A percentile compares a stretch with the other conserved stretches of the same genome.
Evolutionary conservation across 805 yeast genomes (phyloP).

Genomic region (Metschnikowia aberdeeniae): DNA sequence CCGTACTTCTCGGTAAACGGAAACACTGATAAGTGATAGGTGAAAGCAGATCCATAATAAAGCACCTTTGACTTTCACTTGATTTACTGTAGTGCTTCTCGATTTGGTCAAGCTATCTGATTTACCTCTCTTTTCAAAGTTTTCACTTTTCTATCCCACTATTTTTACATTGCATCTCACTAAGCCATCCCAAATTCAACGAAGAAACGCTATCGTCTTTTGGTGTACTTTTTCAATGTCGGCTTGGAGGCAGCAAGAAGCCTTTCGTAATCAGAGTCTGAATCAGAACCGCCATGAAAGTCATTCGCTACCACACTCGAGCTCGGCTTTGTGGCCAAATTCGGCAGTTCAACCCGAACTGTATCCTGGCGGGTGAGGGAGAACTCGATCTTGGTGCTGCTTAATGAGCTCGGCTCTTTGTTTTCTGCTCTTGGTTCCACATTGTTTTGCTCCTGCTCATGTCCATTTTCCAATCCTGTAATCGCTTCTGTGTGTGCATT

Average conservation of each 20-base stretch:
- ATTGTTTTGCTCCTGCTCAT: not conserved
- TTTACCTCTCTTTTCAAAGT: too few relatives aligned
- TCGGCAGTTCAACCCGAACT: not conserved
- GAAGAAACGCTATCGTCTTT: slow-evolving; percentile 1
- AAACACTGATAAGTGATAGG: too few relatives aligned
- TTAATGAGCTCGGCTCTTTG: not conserved
- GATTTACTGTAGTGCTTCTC: too few relatives aligned
- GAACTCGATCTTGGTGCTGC: not conserved
- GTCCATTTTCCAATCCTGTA: too few relatives aligned
- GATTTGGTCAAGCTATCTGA: too few relatives aligned
- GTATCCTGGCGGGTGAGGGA: slow-evolving; percentile 1
- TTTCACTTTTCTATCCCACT: too few relatives aligned
- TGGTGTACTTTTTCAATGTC: slow-evolving; percentile 11
- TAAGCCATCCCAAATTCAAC: too few relatives aligned
- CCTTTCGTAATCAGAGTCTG: slow-evolving; percentile 17
- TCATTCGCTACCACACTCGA: not conserved
- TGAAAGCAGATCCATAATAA: too few relatives aligned
- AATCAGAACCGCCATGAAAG: slow-evolving; percentile 9
- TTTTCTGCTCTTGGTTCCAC: not conserved
- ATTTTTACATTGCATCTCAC: too few relatives aligned
- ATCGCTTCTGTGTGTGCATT: too few relatives aligned
- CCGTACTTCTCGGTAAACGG: too few relatives aligned
- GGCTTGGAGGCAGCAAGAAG: slow-evolving; percentile 13
- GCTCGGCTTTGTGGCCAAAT: not conserved
- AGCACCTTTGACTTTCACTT: too few relatives aligned